Evolutionary conservation across 2,329 filamentous ascomycete genomes (phyloP).

Genomic region (Xylaria hypoxylon): DNA sequence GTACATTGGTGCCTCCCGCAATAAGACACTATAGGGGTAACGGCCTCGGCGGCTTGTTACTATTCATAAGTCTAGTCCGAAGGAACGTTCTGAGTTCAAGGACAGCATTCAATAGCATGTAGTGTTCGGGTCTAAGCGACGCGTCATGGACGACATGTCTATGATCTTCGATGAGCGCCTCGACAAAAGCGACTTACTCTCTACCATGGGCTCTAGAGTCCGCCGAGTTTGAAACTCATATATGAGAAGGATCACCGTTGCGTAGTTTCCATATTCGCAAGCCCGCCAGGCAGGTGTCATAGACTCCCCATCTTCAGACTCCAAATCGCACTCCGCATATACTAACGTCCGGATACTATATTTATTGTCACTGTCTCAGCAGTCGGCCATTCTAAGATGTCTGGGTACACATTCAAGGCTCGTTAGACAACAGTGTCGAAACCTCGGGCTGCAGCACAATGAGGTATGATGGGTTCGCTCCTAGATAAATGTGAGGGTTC

Average conservation of each 20-base stretch:
- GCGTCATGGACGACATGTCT: background rate
- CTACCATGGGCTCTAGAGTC: no score
- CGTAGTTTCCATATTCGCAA: background rate
- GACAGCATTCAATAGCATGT: background rate
- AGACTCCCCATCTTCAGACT: background rate
- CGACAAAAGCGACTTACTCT: conserved; percentile 3
- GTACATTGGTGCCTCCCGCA: background rate
- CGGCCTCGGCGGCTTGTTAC: background rate
- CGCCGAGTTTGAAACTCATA: background rate
- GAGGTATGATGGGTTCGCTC: background rate
- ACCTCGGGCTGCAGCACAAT: background rate
- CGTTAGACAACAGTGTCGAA: background rate
- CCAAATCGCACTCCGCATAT: background rate
- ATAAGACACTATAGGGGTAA: background rate
- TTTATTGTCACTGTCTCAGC: background rate
- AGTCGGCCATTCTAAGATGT: background rate
- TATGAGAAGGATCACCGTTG: background rate
- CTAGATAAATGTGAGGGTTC: background rate
- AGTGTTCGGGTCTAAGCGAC: no score
- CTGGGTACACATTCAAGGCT: background rate
- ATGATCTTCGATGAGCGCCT: background rate
- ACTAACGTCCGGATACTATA: background rate
- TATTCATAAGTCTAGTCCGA: background rate
- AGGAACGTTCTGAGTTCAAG: background rate
- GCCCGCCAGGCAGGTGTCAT: background rate